Conservation (phyloP, 768 basidiomycete genomes). For the Pisolithus marmoratus region DNA sequence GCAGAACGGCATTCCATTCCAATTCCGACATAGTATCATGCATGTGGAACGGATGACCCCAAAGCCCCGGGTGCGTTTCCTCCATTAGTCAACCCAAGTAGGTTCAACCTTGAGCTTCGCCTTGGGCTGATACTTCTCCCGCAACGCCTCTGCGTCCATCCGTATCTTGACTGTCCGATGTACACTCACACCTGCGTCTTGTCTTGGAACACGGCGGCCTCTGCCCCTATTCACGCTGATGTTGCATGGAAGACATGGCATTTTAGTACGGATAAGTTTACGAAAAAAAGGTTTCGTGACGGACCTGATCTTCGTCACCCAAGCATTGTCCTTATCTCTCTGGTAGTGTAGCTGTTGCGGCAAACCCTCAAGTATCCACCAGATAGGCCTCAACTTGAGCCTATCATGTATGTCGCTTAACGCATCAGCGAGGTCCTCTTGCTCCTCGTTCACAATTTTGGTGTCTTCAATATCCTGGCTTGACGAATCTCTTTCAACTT, state of each 20-base stretch:
- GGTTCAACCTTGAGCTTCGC: constrained; percentile 34
- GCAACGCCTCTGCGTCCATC: constrained; percentile 42
- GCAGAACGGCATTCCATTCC: too few relatives aligned
- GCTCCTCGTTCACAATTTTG: constrained; percentile 43
- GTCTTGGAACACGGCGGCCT: constrained; percentile 39
- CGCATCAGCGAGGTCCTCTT: constrained; percentile 55
- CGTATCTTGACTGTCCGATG: constrained; percentile 46
- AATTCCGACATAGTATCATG: too few relatives aligned
- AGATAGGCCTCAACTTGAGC: constrained; percentile 31
- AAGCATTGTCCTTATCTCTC: constrained; percentile 1
- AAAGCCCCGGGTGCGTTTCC: too few relatives aligned
- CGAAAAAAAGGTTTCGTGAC: neutral
- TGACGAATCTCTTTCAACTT: neutral
- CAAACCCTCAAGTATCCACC: constrained; percentile 1
- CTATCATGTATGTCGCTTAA: constrained; percentile 49
- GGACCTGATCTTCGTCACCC: constrained; percentile 14
- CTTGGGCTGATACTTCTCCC: constrained; percentile 34
- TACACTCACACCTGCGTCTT: constrained; percentile 33
- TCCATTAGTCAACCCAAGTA: constrained; percentile 26
- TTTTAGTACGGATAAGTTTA: neutral
- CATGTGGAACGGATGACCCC: too few relatives aligned
- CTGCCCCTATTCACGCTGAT: constrained; percentile 34
- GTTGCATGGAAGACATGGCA: neutral
- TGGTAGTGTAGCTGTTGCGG: constrained; percentile 3
- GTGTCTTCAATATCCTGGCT: neutral